Conservation (phyloP, 805 yeast genomes). For the Yarrowia porcina region DNA sequence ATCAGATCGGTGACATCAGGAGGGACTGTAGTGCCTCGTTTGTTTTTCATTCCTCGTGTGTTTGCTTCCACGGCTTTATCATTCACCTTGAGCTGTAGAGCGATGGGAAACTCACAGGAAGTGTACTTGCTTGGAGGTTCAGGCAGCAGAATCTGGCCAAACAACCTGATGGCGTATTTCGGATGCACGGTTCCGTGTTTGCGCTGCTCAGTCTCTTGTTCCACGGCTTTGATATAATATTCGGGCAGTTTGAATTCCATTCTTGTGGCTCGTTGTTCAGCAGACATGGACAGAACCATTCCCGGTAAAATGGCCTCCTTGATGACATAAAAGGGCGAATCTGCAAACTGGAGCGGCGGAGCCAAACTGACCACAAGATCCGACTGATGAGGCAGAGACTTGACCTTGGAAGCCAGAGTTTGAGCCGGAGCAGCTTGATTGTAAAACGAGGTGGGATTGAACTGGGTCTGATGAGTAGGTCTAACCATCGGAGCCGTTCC, state of each 20-base stretch:
- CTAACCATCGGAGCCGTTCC: too few species aligned
- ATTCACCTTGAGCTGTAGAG: slow-evolving; percentile 66
- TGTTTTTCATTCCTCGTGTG: slow-evolving; percentile 71
- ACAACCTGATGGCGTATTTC: slow-evolving; percentile 28
- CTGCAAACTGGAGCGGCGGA: background rate
- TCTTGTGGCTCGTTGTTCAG: background rate
- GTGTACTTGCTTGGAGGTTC: background rate
- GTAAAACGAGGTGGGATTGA: too few species aligned
- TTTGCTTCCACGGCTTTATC: slow-evolving; percentile 48
- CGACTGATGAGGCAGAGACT: background rate
- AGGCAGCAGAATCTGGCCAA: slow-evolving; percentile 40
- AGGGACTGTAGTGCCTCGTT: slow-evolving; percentile 76
- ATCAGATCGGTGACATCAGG: slow-evolving; percentile 64
- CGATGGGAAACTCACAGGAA: slow-evolving; percentile 54
- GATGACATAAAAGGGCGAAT: slow-evolving; percentile 7
- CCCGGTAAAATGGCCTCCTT: slow-evolving; percentile 1
- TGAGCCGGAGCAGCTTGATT: too few species aligned
- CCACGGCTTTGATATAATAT: background rate
- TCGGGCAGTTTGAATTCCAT: slow-evolving; percentile 12
- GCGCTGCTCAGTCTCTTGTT: slow-evolving; percentile 9
- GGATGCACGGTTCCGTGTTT: background rate
- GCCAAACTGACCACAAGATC: background rate
- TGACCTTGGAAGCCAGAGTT: background rate
- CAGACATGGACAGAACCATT: background rate
- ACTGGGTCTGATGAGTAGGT: too few species aligned